Base-by-base conservation (phyloP, 345 rosid species). In the Firmiana major region DNA sequence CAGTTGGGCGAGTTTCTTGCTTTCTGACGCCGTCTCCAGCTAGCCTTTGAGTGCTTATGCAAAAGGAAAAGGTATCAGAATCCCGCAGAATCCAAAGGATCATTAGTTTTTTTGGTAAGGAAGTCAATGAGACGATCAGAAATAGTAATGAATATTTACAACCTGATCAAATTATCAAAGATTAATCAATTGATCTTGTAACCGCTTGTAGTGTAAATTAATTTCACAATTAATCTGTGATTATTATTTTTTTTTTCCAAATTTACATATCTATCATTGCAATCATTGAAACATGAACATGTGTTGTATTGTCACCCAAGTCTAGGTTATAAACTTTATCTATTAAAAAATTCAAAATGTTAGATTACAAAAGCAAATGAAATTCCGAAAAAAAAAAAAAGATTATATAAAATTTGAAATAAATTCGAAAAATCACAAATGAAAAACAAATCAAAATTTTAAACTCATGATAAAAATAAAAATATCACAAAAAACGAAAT, bases 21-120 rank as follows among this genome's bases (percentile, higher is more conserved):
- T 75, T 79, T 71, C 1, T 51, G 64, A 67, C 62, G 58, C 7
- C 72, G 53, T 67, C 83, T 78, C 38, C 36, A 53, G 36, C 65
- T 76, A 49, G 45, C 31, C 73, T 77, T 83, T 34, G 84, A 51
- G 36, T 79, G 75, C 89, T 81, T 10, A 22, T 11, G 21, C 8
- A 9, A 11, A 42, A 13, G 9, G 16, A 13, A 9, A 51, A 22
- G 3, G 7, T 26, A 22, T 40, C 51, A 57, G 46, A 64, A 7
- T 28, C 65, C 24, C 24, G 7, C 21, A 40, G 31, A 68, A 13
- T 43, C 73, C 46, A 49, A 16, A 31, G 31, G 31, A 4, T n/a
- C 46, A 22, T 22, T 9, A 22, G 15, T 21, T 19, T 38, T 16
- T 0, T 31, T n/a, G n/a, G n/a, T 0, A 17, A 5, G 17, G 7